These are phyloP conservation scores for Zopfia rhizophila DNA, from an alignment of 2,329 filamentous ascomycete species.

Conservation along the genomic window DNA sequence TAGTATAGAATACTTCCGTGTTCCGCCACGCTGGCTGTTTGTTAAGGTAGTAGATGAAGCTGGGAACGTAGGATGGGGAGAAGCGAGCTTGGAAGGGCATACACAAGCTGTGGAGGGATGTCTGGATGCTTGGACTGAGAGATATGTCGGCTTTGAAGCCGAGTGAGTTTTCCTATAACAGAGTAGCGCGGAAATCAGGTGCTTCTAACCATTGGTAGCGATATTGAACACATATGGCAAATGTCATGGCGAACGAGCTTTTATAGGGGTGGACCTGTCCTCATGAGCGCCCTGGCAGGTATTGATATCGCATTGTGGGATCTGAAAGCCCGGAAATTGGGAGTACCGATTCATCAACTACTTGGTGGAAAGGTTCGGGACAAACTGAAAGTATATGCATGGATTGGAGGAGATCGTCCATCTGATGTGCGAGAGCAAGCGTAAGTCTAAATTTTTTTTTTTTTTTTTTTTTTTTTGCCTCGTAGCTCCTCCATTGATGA, in stretches of 20 bases:
- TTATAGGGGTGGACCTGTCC: slow-evolving; percentile 80
- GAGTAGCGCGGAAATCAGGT: neutral
- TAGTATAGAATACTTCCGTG: slow-evolving; percentile 76
- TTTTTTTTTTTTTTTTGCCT: neutral
- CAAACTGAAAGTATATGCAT: slow-evolving; percentile 77
- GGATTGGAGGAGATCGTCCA: slow-evolving; percentile 81
- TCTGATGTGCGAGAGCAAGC: slow-evolving; percentile 72
- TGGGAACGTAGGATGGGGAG: slow-evolving; percentile 76
- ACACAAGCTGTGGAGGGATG: slow-evolving; percentile 79
- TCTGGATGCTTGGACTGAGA: slow-evolving; percentile 71
- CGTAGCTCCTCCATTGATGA: neutral
- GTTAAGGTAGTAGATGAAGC: slow-evolving; percentile 78
- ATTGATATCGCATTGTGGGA: slow-evolving; percentile 86
- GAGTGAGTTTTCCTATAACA: slow-evolving; percentile 62
- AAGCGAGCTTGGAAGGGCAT: slow-evolving; percentile 78
- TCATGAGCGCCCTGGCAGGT: slow-evolving; percentile 81
- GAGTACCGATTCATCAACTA: slow-evolving; percentile 77
- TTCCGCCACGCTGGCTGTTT: slow-evolving; percentile 80
- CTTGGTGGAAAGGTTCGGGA: slow-evolving; percentile 78
- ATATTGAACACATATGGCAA: slow-evolving; percentile 86
- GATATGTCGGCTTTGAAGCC: slow-evolving; percentile 74
- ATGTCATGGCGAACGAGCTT: slow-evolving; percentile 75
- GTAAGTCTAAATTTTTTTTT: slow-evolving; percentile 49
- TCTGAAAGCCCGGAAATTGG: slow-evolving; percentile 72
- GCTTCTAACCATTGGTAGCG: slow-evolving; percentile 59